A percentile compares a stretch with the other conserved stretches of the same genome.
These are phyloP conservation scores for Scheffersomyces amazonensis DNA, from an alignment of 805 yeast species.

Conservation along the genomic window DNA sequence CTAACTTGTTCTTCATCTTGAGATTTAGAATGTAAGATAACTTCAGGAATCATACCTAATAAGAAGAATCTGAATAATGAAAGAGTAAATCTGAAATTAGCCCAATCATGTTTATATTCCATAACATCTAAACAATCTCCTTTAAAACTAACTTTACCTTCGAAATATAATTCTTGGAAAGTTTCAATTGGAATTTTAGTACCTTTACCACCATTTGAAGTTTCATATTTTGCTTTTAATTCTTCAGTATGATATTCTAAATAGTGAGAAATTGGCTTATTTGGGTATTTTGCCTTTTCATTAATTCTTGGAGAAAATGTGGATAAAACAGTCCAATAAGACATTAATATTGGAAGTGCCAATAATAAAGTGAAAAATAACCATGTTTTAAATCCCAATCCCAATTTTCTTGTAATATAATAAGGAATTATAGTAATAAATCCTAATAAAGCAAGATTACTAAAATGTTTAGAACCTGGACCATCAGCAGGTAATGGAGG, in stretches of 20 bases:
- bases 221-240: conserved; percentile 59
- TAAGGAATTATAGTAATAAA: conserved; percentile 58
- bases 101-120: conserved; percentile 93
- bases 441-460: conserved; percentile 52
- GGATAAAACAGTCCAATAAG: conserved; percentile 78
- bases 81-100: conserved; percentile 72
- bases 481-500: conserved; percentile 93
- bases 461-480: conserved; percentile 75
- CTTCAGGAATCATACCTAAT: conserved; percentile 89
- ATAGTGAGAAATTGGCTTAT: conserved; percentile 74
- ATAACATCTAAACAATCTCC: conserved; percentile 82
- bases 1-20: conserved; percentile 97
- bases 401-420: conserved; percentile 60
- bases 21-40: conserved; percentile 84
- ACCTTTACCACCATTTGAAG: conserved; percentile 52
- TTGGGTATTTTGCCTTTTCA: conserved; percentile 73
- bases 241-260: conserved; percentile 77
- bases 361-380: conserved; percentile 53
- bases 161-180: conserved; percentile 85
- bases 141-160: conserved; percentile 77
- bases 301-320: conserved; percentile 78
- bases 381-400: conserved; percentile 69
- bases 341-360: conserved; percentile 70
- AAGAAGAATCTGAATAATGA: conserved; percentile 76
- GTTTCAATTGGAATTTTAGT: conserved; percentile 89